These are phyloP conservation scores for Claviceps sp. DNA, from an alignment of 2,329 filamentous ascomycete genomes.

Conservation along the genomic window DNA sequence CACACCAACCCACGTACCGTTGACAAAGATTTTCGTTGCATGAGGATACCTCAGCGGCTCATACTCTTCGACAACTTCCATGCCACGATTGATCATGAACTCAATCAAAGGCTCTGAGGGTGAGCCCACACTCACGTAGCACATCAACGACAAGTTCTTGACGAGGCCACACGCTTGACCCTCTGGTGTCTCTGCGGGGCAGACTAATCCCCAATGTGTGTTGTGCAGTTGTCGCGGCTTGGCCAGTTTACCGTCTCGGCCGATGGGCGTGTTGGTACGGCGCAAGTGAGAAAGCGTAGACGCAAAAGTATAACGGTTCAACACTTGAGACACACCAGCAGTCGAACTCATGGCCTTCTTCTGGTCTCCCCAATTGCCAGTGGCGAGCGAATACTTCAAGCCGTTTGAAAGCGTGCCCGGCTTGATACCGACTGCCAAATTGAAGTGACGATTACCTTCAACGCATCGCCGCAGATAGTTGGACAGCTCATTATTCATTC, in stretches of 20 bases:
- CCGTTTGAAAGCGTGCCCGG: slow-evolving; percentile 83
- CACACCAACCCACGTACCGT: slow-evolving; percentile 95
- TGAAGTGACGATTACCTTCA: slow-evolving; percentile 79
- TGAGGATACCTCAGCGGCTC: slow-evolving; percentile 74
- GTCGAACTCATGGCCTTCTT: slow-evolving; percentile 95
- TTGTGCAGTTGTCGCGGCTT: slow-evolving; percentile 97
- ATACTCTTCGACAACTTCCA: slow-evolving; percentile 95
- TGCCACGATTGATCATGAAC: slow-evolving; percentile 90
- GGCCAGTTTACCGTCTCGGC: slow-evolving; percentile 93
- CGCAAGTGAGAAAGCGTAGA: slow-evolving; percentile 94
- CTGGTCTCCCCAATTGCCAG: slow-evolving; percentile 98
- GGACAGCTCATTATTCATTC: slow-evolving; percentile 82
- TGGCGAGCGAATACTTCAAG: slow-evolving; percentile 90
- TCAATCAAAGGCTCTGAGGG: slow-evolving; percentile 82
- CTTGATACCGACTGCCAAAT: slow-evolving; percentile 82
- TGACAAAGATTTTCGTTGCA: slow-evolving; percentile 95
- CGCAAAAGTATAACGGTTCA: slow-evolving; percentile 95
- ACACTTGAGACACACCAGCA: slow-evolving; percentile 92
- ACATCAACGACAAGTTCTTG: slow-evolving; percentile 97
- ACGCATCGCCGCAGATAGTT: slow-evolving; percentile 87
- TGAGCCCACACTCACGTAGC: slow-evolving; percentile 91
- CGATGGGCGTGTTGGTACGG: slow-evolving; percentile 93
- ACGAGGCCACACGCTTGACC: slow-evolving; percentile 96
- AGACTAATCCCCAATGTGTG: slow-evolving; percentile 96
- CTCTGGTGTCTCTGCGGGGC: slow-evolving; percentile 93